Evolutionary conservation across 2,329 filamentous ascomycete species (phyloP), one percentile per base, ranked within the genome.

Genomic region (Sarocladium strictum): DNA sequence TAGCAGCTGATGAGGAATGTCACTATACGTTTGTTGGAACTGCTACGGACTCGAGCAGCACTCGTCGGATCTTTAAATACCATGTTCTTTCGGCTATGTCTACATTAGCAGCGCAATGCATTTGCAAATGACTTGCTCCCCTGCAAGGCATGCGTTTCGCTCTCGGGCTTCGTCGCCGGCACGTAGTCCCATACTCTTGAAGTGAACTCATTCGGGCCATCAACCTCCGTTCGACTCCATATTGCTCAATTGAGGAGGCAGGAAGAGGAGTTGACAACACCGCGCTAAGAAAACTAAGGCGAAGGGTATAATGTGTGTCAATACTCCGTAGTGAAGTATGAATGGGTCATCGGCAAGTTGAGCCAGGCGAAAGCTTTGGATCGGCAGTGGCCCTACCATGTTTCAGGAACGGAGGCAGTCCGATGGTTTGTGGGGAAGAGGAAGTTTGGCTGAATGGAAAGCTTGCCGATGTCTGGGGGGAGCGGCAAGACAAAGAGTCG

Each of bases 161-260:
- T 6, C 35, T 33, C 21, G 47, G 47, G 29, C 17, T 23, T 33
- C 27, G 3, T 32, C 14, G 15, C 17, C 29, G 47, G 47, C 15
- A 23, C 29, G 23, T 10, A 29, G 11, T 4, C 26, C 24, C 47
- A 47, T 21, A 7, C 21, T 5, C 43, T 4, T 7, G 27, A 21
- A 7, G 33, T 26, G 33, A 29, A 29, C 17, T 17, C 7, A 12
- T 10, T 19, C 47, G 47, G 47, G 47, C 47, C 47, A 33, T 33
- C 3, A n/a, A n/a, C 27, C 47, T 51, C 47, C 47, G 47, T 9
- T n/a, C 29, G 47, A 51, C 47, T 51, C 47, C 26, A 51, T 33
- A 35, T 51, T 21, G 47, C 26, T 51, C 35, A 51, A 51, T 51
- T 21, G 21, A 51, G 47, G 29, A 33, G 27, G n/a, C 26, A 19